A percentile compares a stretch with the other conserved stretches of the same genome.
phyloP scores from a whole-genome alignment of 2,329 filamentous ascomycete genomes.

The Xylariaceae sp. region DNA sequence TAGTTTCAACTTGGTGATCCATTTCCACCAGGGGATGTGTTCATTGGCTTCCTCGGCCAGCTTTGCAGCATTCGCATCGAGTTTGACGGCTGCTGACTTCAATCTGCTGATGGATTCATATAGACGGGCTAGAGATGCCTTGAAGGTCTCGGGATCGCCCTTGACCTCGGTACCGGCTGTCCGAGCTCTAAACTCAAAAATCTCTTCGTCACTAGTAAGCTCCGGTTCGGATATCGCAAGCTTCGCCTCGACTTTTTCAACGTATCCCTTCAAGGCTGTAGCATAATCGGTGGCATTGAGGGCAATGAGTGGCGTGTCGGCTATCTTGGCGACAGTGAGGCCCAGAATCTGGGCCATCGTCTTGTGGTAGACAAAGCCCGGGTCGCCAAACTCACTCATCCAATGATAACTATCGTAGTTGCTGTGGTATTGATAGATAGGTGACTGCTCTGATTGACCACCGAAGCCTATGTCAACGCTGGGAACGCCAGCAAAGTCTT shows the following conservation, averaged over 20 bases:
- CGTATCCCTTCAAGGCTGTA: constrained; percentile 54
- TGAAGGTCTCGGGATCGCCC: constrained; percentile 45
- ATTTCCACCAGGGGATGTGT: constrained; percentile 78
- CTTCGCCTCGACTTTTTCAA: constrained; percentile 54
- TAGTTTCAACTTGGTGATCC: constrained; percentile 67
- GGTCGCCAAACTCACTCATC: constrained; percentile 83
- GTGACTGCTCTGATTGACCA: constrained; percentile 43
- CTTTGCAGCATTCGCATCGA: constrained; percentile 49
- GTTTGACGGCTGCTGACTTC: constrained; percentile 42
- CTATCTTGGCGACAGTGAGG: constrained; percentile 62
- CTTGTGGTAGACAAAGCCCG: constrained; percentile 66
- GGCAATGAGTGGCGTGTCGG: constrained; percentile 63
- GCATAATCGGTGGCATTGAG: constrained; percentile 70
- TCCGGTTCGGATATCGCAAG: constrained; percentile 38
- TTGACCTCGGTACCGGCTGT: constrained; percentile 23
- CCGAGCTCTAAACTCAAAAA: constrained; percentile 34
- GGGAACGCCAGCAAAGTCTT: constrained; percentile 70
- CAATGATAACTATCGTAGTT: constrained; percentile 91
- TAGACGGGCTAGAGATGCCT: constrained; percentile 43
- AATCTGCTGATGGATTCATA: constrained; percentile 40
- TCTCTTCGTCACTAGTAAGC: constrained; percentile 35
- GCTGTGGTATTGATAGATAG: constrained; percentile 82
- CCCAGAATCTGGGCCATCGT: constrained; percentile 68
- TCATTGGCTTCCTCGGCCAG: constrained; percentile 42
- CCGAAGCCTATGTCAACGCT: constrained; percentile 66